phyloP scores from a whole-genome alignment of 192 early-diverging fungal genomes.

The Piromyces finnis region DNA sequence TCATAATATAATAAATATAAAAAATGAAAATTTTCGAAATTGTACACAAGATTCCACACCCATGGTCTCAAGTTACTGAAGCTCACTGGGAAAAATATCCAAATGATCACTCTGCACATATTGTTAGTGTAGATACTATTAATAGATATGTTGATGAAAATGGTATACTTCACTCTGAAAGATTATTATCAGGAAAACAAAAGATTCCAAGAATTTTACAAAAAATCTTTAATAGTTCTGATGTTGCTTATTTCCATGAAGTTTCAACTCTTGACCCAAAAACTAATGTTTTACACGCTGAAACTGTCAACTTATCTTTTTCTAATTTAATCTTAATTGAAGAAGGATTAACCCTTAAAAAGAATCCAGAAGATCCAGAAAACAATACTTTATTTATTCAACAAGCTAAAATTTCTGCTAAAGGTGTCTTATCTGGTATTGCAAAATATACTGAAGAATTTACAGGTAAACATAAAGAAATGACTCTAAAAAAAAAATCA shows the following conservation, averaged over 20 bases:
- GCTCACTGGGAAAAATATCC: conserved; percentile 98
- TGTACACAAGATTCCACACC: conserved; percentile 57
- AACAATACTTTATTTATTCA: conserved; percentile 45
- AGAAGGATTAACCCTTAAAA: conserved; percentile 44
- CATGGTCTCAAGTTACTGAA: conserved; percentile 57
- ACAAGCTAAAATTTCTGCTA: conserved; percentile 63
- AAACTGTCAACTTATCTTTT: conserved; percentile 70
- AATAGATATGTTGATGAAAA: conserved; percentile 61
- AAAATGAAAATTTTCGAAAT: conserved; percentile 75
- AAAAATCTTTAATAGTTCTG: conserved; percentile 15
- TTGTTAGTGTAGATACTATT: conserved; percentile 77
- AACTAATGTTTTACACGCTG: conserved; percentile 49
- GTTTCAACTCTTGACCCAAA: conserved; percentile 70
- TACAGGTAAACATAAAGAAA: background rate
- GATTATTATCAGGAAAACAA: conserved; percentile 78
- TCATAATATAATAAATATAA: background rate
- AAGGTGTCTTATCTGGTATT: conserved; percentile 30
- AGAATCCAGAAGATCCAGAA: conserved; percentile 15
- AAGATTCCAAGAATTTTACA: conserved; percentile 61
- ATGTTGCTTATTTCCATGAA: conserved; percentile 73
- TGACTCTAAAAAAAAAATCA: too few relatives aligned
- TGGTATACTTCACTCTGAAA: conserved; percentile 71
- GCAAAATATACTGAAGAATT: conserved; percentile 3
- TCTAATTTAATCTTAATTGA: conserved; percentile 64
- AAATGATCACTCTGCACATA: conserved; percentile 80